phyloP scores from a whole-genome alignment of 2,329 filamentous ascomycete species.

The Cladophialophora yegresii region DNA sequence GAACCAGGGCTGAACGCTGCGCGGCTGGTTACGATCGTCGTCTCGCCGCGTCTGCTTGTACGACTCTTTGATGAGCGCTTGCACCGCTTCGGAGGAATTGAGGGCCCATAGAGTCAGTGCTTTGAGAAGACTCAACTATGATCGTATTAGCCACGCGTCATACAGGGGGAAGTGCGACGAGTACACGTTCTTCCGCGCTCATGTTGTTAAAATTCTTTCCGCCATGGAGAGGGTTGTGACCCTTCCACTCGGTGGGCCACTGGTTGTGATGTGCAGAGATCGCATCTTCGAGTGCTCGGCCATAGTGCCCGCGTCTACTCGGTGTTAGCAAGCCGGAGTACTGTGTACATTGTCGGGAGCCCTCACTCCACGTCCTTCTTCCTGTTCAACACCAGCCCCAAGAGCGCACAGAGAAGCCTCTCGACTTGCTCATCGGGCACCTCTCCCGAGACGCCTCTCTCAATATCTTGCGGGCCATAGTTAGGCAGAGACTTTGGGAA shows the following conservation, averaged over 20 bases:
- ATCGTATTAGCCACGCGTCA: constrained; percentile 15
- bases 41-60: constrained; percentile 86
- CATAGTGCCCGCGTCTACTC: constrained; percentile 82
- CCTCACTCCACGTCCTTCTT: constrained; percentile 98
- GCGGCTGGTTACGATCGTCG: constrained; percentile 75
- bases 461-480: constrained; percentile 93
- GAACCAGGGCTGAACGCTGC: constrained; percentile 90
- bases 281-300: constrained; percentile 89
- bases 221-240: constrained; percentile 78
- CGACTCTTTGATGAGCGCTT: constrained; percentile 76
- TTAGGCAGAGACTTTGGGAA: constrained; percentile 86
- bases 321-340: constrained; percentile 13
- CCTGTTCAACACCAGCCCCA: constrained; percentile 86
- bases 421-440: constrained; percentile 83
- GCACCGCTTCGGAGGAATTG: constrained; percentile 80
- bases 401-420: constrained; percentile 81
- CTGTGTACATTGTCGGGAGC: background rate
- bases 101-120: constrained; percentile 86
- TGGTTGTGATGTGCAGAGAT: constrained; percentile 80
- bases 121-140: constrained; percentile 76
- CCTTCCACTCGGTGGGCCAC: constrained; percentile 84
- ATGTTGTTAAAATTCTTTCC: constrained; percentile 80
- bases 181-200: constrained; percentile 77
- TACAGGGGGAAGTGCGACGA: constrained; percentile 30
- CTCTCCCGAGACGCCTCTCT: constrained; percentile 76